Evolutionary conservation across 2,329 filamentous ascomycete genomes (phyloP).

Genomic region (Xylaria sp.): DNA sequence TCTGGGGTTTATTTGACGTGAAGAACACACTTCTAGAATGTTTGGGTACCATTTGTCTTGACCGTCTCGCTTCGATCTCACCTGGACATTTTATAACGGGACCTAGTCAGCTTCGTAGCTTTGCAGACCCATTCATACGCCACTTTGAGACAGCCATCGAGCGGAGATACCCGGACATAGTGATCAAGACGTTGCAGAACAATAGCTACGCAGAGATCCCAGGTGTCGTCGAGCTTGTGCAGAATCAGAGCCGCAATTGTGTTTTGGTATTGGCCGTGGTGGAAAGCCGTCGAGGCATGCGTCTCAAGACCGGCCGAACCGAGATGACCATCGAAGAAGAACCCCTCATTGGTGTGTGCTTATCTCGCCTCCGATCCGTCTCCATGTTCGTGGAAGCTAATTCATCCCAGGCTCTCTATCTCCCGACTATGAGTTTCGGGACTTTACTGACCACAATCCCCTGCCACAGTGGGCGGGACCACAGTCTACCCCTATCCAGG

Average conservation of each 20-base stretch:
- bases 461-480: slow-evolving; percentile 55
- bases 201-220: slow-evolving; percentile 59
- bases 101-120: slow-evolving; percentile 20
- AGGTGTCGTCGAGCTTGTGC: slow-evolving; percentile 52
- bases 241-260: slow-evolving; percentile 54
- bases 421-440: slow-evolving; percentile 40
- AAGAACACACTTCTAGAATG: slow-evolving; percentile 65
- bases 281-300: slow-evolving; percentile 55
- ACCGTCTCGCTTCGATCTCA: slow-evolving; percentile 58
- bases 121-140: slow-evolving; percentile 50
- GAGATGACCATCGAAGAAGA: slow-evolving; percentile 50
- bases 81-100: slow-evolving; percentile 48
- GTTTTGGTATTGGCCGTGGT: slow-evolving; percentile 58
- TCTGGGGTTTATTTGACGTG: slow-evolving; percentile 59
- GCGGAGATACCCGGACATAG: slow-evolving; percentile 45
- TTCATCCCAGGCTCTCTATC: slow-evolving; percentile 2
- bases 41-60: slow-evolving; percentile 59
- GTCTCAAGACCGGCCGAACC: slow-evolving; percentile 49
- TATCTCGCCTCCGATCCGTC: neutral
- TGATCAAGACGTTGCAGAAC: slow-evolving; percentile 56
- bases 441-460: slow-evolving; percentile 58
- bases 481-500: slow-evolving; percentile 47
- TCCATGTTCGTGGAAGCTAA: neutral
- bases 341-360: slow-evolving; percentile 52
- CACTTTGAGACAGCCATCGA: slow-evolving; percentile 53